phyloP scores from a whole-genome alignment of 352 stramenopile genomes.

The Globisporangium canariense region DNA sequence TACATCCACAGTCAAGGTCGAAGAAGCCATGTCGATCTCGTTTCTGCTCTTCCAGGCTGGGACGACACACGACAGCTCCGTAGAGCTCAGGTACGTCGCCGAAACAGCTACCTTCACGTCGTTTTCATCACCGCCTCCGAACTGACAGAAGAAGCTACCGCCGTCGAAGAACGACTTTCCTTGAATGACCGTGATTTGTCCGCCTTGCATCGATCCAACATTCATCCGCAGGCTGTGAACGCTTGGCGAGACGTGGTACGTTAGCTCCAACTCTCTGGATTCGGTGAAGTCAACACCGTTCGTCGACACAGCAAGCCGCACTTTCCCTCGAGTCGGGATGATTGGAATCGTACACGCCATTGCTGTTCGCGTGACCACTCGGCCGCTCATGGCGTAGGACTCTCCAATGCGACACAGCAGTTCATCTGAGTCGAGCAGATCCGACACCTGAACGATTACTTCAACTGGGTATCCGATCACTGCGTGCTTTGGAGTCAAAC shows the following conservation, averaged over 20 bases:
- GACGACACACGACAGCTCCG: slow-evolving; percentile 17
- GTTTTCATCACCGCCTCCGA: slow-evolving; percentile 11
- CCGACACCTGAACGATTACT: slow-evolving; percentile 22
- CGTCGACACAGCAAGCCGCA: slow-evolving; percentile 28
- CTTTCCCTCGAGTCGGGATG: slow-evolving; percentile 11
- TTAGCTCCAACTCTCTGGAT: slow-evolving; percentile 16
- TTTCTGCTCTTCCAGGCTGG: slow-evolving; percentile 22
- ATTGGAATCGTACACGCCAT: slow-evolving; percentile 31
- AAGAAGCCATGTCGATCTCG: background rate
- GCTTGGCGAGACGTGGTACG: slow-evolving; percentile 19
- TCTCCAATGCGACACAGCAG: slow-evolving; percentile 39
- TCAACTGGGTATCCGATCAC: slow-evolving; percentile 24
- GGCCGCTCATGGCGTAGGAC: slow-evolving; percentile 11
- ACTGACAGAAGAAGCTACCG: slow-evolving; percentile 23
- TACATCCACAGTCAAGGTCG: background rate
- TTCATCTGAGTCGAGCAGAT: slow-evolving; percentile 14
- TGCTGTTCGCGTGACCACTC: slow-evolving; percentile 21
- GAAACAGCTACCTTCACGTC: background rate
- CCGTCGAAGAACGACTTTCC: slow-evolving; percentile 22
- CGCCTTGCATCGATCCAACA: slow-evolving; percentile 28
- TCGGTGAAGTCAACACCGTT: slow-evolving; percentile 39
- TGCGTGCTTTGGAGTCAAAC: slow-evolving; percentile 26
- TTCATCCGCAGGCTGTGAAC: slow-evolving; percentile 10
- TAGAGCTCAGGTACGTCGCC: slow-evolving; percentile 19
- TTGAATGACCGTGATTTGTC: slow-evolving; percentile 22